Evolutionary conservation across 306 rosid genomes (phyloP), one percentile per base, ranked within the genome.

Genomic region (Cucurbita moschata): DNA sequence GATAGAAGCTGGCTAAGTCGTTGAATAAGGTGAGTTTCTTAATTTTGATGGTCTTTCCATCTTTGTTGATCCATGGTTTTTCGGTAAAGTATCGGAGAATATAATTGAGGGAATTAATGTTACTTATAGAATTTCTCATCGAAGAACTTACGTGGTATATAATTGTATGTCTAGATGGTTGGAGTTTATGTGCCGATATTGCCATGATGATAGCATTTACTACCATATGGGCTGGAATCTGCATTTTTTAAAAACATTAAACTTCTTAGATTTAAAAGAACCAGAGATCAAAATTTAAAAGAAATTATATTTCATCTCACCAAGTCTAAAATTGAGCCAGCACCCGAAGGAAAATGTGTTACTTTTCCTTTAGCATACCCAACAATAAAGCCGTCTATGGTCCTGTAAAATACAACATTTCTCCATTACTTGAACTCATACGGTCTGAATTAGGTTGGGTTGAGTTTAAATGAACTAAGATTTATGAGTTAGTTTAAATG

Each of bases 221-320:
- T 72, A 92, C 97, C 85, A 87, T 71, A 18, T 92, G 96, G 1
- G 91, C 97, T 5, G 97, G 97, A 16, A 89, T 81, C 97, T 30
- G 35, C 35, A 30, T 30, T 30, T 30, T 19, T 3, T 30, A 30
- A 30, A 30, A 30, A 30, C 35, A 30, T 30, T 2, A 30, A 30
- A 30, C 35, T 2, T 30, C 4, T 30, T 30, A 50, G 13, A 7
- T 52, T 52, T 6, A 14, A 57, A 26, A 11, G 3, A 30, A 30
- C 1, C 3, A 0, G 4, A 50, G 23, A 14, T 1, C 12, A 21
- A 12, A 8, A 15, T 9, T 56, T 50, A 0, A 50, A 1, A 14
- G 8, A 18, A 38, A 42, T 7, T 5, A 10, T 11, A 14, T 40
- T 2, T 7, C 15, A 59, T 88, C 91, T 81, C 47, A 93, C 98